Percentiles rank a stretch among this genome's conserved stretches.
phyloP scores from a whole-genome alignment of 177 flowering plant genomes.

The Vitis hybrid region DNA sequence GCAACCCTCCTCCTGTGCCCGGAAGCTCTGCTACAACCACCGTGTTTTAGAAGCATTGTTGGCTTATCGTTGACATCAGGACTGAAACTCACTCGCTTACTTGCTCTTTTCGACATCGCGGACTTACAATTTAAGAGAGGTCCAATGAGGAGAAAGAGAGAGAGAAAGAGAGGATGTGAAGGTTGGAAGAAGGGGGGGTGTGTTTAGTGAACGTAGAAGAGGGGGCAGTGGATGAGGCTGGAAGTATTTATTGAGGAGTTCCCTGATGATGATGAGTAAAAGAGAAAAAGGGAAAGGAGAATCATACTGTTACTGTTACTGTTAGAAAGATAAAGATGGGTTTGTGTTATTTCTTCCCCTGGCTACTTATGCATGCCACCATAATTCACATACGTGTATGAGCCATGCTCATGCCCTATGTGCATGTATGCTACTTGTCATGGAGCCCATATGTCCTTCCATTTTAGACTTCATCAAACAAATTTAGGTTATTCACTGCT shows the following conservation, averaged over 20 bases:
- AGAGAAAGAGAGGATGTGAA: background rate
- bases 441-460: background rate
- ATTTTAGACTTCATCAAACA: too few relatives aligned
- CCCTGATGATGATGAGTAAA: background rate
- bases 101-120: conserved; percentile 41
- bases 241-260: conserved; percentile 20
- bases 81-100: conserved; percentile 40
- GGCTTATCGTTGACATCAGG: conserved; percentile 39
- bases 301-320: background rate
- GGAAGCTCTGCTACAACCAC: conserved; percentile 13
- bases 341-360: too few relatives aligned
- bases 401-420: conserved; percentile 20
- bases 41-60: conserved; percentile 25
- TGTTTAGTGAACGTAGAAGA: background rate
- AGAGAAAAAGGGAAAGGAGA: conserved; percentile 7
- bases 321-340: background rate
- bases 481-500: too few relatives aligned
- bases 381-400: conserved; percentile 14
- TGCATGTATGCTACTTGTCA: background rate
- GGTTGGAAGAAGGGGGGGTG: background rate
- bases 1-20: conserved; percentile 26
- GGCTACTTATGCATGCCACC: background rate
- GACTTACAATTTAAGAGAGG: background rate
- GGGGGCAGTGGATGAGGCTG: conserved; percentile 11
- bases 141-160: background rate